These are phyloP conservation scores for Trametopsis cervina DNA, from an alignment of 768 basidiomycete species.

Conservation along the genomic window DNA sequence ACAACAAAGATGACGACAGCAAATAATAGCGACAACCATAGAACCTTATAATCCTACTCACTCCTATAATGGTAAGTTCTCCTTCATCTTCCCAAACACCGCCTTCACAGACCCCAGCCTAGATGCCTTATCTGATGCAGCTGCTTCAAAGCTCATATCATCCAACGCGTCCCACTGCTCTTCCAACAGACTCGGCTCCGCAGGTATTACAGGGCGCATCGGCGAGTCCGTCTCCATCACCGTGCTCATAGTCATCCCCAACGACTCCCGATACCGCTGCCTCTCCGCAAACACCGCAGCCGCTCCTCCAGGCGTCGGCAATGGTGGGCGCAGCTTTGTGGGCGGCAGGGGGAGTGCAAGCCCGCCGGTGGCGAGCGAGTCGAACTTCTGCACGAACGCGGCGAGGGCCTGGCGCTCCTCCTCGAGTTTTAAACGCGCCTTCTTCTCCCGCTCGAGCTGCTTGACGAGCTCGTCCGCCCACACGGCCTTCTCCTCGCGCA, in stretches of 20 bases:
- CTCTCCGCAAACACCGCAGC: conserved; percentile 42
- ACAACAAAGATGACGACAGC: neutral
- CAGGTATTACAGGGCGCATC: conserved; percentile 33
- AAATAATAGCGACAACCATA: too few relatives aligned
- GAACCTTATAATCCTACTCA: too few relatives aligned
- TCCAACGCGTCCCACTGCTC: conserved; percentile 28
- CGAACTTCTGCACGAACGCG: conserved; percentile 78
- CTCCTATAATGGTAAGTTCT: conserved; percentile 22
- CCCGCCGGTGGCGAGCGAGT: conserved; percentile 52
- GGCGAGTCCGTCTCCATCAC: conserved; percentile 43
- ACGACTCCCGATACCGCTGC: conserved; percentile 28
- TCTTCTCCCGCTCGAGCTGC: conserved; percentile 75
- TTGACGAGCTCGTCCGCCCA: conserved; percentile 73
- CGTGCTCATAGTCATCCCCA: conserved; percentile 20
- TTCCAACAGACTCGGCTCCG: conserved; percentile 28
- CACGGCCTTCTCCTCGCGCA: conserved; percentile 59
- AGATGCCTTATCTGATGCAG: neutral
- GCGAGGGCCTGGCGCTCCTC: conserved; percentile 73
- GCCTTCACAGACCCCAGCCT: neutral
- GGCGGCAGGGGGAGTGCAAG: conserved; percentile 22
- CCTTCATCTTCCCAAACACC: conserved; percentile 12
- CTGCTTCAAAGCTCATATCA: conserved; percentile 27
- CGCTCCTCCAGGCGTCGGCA: conserved; percentile 47
- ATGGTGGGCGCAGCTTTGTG: conserved; percentile 39
- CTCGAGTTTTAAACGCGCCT: conserved; percentile 57